Percentiles rank a stretch among this genome's conserved stretches.
These are phyloP conservation scores for Lecanicillium sp. DNA, from an alignment of 2,329 filamentous ascomycete species.

Conservation along the genomic window DNA sequence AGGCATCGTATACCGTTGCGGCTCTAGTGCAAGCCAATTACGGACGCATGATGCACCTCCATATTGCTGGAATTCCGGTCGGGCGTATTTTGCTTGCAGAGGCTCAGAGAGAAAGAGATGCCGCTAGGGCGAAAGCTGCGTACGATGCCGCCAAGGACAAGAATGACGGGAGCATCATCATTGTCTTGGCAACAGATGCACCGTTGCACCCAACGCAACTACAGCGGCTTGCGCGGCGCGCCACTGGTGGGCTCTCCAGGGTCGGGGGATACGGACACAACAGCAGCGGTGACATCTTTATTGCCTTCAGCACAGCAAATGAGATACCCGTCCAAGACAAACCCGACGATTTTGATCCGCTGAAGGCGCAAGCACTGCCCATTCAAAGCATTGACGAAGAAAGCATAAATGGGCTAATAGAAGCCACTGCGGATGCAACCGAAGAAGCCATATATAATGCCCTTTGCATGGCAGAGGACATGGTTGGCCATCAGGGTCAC, in stretches of 20 bases:
- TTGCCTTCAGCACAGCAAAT: conserved; percentile 54
- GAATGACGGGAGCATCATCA: conserved; percentile 54
- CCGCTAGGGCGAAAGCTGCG: conserved; percentile 12
- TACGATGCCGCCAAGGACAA: conserved; percentile 32
- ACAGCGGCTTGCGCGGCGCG: conserved; percentile 46
- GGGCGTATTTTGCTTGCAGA: conserved; percentile 39
- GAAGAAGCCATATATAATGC: conserved; percentile 57
- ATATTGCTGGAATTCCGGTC: conserved; percentile 49
- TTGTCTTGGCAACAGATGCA: conserved; percentile 51
- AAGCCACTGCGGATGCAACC: conserved; percentile 49
- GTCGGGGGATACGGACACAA: conserved; percentile 52
- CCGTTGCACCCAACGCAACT: conserved; percentile 48
- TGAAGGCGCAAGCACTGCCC: conserved; percentile 23
- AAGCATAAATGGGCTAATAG: conserved; percentile 51
- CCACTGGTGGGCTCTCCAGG: conserved; percentile 47
- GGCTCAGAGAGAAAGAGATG: background rate
- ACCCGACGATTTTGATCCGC: conserved; percentile 28
- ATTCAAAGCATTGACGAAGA: conserved; percentile 45
- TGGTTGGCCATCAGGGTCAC: conserved; percentile 39
- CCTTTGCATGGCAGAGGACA: conserved; percentile 48
- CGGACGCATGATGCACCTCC: conserved; percentile 44
- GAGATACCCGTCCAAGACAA: conserved; percentile 26
- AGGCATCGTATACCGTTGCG: conserved; percentile 43
- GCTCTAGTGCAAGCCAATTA: conserved; percentile 56
- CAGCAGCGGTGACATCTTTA: conserved; percentile 53